These are phyloP conservation scores for Brettanomyces bruxellensis DNA, from an alignment of 805 yeast genomes.

Conservation along the genomic window DNA sequence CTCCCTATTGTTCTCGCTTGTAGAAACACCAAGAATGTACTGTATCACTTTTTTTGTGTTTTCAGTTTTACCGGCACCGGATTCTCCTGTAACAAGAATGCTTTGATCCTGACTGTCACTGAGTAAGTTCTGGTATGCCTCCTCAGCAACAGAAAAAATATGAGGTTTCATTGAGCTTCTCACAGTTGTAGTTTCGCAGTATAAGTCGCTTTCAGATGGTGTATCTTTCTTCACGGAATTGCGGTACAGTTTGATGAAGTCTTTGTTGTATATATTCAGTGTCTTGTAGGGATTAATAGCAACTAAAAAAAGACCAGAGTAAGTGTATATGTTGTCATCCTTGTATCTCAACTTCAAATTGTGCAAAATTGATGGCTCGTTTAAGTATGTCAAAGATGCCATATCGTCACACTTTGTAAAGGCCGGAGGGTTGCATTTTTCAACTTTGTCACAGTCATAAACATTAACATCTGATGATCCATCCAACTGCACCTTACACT, in stretches of 20 bases:
- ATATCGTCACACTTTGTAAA: constrained; percentile 89
- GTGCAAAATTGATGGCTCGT: constrained; percentile 92
- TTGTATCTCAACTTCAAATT: constrained; percentile 70
- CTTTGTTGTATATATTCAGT: constrained; percentile 60
- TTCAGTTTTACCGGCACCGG: constrained; percentile 99
- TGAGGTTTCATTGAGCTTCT: constrained; percentile 58
- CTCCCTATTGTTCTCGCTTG: constrained; percentile 15
- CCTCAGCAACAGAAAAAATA: constrained; percentile 83
- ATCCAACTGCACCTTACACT: constrained; percentile 27
- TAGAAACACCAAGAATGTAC: constrained; percentile 72
- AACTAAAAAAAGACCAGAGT: constrained; percentile 89
- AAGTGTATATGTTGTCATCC: constrained; percentile 79
- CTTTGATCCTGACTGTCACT: constrained; percentile 71
- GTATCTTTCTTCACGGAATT: constrained; percentile 4
- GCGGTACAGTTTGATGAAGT: constrained; percentile 42
- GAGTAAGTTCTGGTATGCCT: constrained; percentile 70
- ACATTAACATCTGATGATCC: constrained; percentile 25
- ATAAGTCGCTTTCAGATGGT: constrained; percentile 2
- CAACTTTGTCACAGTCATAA: constrained; percentile 35
- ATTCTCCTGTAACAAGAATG: constrained; percentile 95
- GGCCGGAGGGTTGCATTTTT: constrained; percentile 77
- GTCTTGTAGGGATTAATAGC: constrained; percentile 88
- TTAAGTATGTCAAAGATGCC: constrained; percentile 90
- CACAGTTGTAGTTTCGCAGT: constrained; percentile 1
- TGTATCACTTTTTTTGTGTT: constrained; percentile 92